Evolutionary conservation across 768 basidiomycete species (phyloP).

Genomic region (Hysterangium stoloniferum): DNA sequence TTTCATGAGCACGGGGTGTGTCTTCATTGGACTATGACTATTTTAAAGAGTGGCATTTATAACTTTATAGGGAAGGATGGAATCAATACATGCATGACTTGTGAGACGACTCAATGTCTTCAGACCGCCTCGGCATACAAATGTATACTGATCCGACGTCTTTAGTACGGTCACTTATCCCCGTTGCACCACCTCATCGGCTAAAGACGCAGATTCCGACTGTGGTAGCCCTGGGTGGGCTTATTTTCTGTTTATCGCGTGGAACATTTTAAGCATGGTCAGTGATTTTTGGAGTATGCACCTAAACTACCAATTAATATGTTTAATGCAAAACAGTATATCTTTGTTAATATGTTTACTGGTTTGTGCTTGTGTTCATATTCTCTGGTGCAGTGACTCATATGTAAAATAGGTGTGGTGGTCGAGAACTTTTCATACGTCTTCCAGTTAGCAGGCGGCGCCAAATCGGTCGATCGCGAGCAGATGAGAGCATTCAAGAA

Average conservation of each 20-base stretch:
- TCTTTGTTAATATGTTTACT: slow-evolving; percentile 94
- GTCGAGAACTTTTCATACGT: slow-evolving; percentile 96
- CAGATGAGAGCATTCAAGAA: slow-evolving; percentile 95
- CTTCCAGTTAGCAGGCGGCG: slow-evolving; percentile 79
- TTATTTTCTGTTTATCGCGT: slow-evolving; percentile 81
- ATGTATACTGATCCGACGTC: slow-evolving; percentile 10
- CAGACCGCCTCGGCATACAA: background rate
- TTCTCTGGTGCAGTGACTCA: slow-evolving; percentile 2
- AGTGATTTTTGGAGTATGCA: slow-evolving; percentile 14
- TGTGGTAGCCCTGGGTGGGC: slow-evolving; percentile 85
- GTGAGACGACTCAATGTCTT: slow-evolving; percentile 36
- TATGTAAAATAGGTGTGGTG: slow-evolving; percentile 57
- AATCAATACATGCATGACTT: slow-evolving; percentile 97
- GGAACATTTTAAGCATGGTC: slow-evolving; percentile 95
- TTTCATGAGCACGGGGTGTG: slow-evolving; percentile 89
- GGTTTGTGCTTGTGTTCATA: slow-evolving; percentile 32
- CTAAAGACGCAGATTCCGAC: slow-evolving; percentile 55
- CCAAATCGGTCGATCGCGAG: slow-evolving; percentile 75
- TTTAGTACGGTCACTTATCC: slow-evolving; percentile 70
- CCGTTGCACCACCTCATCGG: slow-evolving; percentile 57
- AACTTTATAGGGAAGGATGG: slow-evolving; percentile 73
- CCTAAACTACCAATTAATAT: too few species aligned
- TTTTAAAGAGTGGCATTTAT: slow-evolving; percentile 8
- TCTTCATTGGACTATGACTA: slow-evolving; percentile 4
- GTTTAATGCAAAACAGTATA: slow-evolving; percentile 50